Conservation (phyloP, 148 eudicot genomes). For the Nyssa sinensis region DNA sequence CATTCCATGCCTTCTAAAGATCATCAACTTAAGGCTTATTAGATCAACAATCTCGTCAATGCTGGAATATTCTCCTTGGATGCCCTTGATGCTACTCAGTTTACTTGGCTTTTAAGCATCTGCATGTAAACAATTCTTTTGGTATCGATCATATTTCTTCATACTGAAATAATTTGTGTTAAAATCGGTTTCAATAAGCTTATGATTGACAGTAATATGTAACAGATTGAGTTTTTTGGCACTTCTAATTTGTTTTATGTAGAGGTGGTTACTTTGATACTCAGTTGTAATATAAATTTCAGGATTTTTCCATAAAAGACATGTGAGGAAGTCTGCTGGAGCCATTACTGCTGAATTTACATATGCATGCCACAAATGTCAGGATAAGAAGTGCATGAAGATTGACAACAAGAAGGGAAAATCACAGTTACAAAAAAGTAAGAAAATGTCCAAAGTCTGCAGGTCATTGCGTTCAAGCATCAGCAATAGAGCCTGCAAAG, state of each 20-base stretch:
- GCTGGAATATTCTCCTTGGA: not conserved
- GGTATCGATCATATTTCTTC: not conserved
- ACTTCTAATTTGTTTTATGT: not conserved
- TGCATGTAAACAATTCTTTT: not conserved
- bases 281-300: conserved; percentile 8
- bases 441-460: conserved; percentile 28
- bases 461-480: conserved; percentile 34
- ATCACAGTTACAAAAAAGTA: conserved; percentile 30
- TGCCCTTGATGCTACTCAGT: too few relatives aligned
- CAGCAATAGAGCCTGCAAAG: conserved; percentile 29
- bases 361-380: conserved; percentile 72
- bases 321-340: conserved; percentile 62
- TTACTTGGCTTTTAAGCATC: too few relatives aligned
- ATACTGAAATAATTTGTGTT: not conserved
- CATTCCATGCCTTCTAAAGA: not conserved
- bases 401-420: conserved; percentile 30
- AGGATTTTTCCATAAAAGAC: conserved; percentile 85
- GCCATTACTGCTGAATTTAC: conserved; percentile 34
- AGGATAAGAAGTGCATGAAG: conserved; percentile 30
- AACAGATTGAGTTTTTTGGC: not conserved
- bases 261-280: not conserved
- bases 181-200: not conserved
- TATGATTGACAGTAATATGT: not conserved
- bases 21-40: not conserved
- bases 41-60: not conserved